phyloP scores from a whole-genome alignment of 371 early-diverging fungal genomes.

The Encephalitozoon hellem region DNA sequence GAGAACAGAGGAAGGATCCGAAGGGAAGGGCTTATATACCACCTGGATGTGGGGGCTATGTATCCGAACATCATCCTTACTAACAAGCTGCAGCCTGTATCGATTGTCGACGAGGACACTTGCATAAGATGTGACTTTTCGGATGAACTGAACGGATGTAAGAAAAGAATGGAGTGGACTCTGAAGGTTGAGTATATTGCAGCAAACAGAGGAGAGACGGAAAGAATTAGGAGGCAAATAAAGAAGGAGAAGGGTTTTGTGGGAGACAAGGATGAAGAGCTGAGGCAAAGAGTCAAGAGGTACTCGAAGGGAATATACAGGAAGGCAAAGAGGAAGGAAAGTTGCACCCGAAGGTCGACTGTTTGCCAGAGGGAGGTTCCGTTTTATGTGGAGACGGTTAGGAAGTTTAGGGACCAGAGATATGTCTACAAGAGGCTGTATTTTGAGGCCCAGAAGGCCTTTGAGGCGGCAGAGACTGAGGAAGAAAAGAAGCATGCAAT shows the following conservation, averaged over 20 bases:
- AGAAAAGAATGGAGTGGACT: slow-evolving; percentile 87
- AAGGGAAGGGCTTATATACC: slow-evolving; percentile 68
- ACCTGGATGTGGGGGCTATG: slow-evolving; percentile 98
- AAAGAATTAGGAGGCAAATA: slow-evolving; percentile 69
- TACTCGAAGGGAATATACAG: slow-evolving; percentile 81
- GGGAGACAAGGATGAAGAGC: slow-evolving; percentile 64
- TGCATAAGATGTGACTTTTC: slow-evolving; percentile 92
- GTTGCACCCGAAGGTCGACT: slow-evolving; percentile 54
- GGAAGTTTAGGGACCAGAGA: slow-evolving; percentile 88
- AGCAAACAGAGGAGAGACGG: slow-evolving; percentile 75
- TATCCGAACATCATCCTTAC: slow-evolving; percentile 99
- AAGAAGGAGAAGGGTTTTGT: slow-evolving; percentile 21
- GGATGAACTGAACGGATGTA: slow-evolving; percentile 72
- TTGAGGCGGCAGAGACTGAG: slow-evolving; percentile 67
- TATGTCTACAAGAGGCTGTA: slow-evolving; percentile 88
- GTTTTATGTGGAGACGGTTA: slow-evolving; percentile 93
- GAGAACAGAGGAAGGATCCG: slow-evolving; percentile 1
- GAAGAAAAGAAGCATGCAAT: slow-evolving; percentile 68
- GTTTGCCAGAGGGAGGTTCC: slow-evolving; percentile 97
- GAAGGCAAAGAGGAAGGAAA: slow-evolving; percentile 66
- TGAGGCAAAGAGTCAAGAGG: slow-evolving; percentile 72
- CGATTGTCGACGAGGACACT: slow-evolving; percentile 75
- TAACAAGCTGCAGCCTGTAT: slow-evolving; percentile 91
- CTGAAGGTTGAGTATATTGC: slow-evolving; percentile 92
- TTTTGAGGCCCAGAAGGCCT: slow-evolving; percentile 75